A percentile compares a stretch with the other conserved stretches of the same genome.
Conservation (phyloP, 2,329 filamentous ascomycete species). For the Paraphoma sp. region DNA sequence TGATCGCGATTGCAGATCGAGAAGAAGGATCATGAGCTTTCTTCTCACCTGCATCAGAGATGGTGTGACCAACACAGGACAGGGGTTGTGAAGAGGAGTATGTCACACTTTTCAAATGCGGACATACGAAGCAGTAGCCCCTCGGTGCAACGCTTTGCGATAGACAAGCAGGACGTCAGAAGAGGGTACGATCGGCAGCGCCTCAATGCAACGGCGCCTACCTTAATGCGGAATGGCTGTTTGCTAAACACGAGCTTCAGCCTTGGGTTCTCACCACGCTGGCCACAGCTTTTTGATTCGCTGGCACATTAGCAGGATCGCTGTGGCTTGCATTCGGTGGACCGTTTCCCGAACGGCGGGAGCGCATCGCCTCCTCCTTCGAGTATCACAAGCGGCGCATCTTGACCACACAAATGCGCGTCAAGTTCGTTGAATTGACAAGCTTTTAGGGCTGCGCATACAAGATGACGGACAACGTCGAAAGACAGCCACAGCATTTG, state of each 20-base stretch:
- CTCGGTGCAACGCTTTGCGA: background rate
- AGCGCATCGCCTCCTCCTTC: background rate
- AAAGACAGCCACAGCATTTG: background rate
- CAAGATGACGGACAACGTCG: background rate
- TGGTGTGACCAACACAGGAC: background rate
- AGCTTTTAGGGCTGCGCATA: background rate
- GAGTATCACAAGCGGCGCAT: background rate
- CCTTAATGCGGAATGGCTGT: slow-evolving; percentile 10
- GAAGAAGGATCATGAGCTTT: background rate
- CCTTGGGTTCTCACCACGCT: slow-evolving; percentile 10
- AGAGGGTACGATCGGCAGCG: slow-evolving; percentile 20
- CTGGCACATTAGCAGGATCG: slow-evolving; percentile 6
- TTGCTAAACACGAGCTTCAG: slow-evolving; percentile 15
- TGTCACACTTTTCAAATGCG: background rate
- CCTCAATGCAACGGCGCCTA: slow-evolving; percentile 13
- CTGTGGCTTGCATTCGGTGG: slow-evolving; percentile 7
- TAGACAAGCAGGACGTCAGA: slow-evolving; percentile 4
- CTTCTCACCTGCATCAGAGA: background rate
- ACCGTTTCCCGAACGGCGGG: background rate
- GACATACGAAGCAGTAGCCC: background rate
- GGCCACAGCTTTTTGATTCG: slow-evolving; percentile 1
- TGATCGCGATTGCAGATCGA: background rate
- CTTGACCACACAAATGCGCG: background rate
- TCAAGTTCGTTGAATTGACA: background rate
- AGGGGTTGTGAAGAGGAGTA: background rate